phyloP scores from a whole-genome alignment of 1,284 basidiomycete genomes.

The Papiliotrema nemorosa region DNA sequence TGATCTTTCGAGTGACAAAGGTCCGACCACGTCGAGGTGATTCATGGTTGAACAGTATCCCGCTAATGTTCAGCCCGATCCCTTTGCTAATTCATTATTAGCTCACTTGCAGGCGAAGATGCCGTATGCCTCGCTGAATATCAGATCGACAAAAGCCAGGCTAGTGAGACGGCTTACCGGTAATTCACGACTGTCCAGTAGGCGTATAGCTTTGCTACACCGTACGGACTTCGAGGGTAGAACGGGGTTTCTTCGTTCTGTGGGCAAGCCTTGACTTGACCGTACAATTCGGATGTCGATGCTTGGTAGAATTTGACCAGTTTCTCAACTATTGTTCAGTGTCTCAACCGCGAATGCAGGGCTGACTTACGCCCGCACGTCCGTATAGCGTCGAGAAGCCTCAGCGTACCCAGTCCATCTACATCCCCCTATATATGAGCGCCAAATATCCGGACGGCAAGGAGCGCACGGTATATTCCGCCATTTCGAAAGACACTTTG shows the following conservation, averaged over 20 bases:
- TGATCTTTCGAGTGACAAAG: slow-evolving; percentile 90
- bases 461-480: slow-evolving; percentile 69
- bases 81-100: no score
- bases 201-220: slow-evolving; percentile 73
- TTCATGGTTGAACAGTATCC: slow-evolving; percentile 91
- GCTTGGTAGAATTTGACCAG: slow-evolving; percentile 58
- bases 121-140: slow-evolving; percentile 74
- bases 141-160: not conserved
- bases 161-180: slow-evolving; percentile 3
- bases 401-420: slow-evolving; percentile 83
- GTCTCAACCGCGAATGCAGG: not conserved
- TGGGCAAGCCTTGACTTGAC: slow-evolving; percentile 84
- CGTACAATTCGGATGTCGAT: slow-evolving; percentile 88
- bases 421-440: slow-evolving; percentile 63
- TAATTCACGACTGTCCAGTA: slow-evolving; percentile 40
- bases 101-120: slow-evolving; percentile 72
- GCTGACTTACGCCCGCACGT: slow-evolving; percentile 73
- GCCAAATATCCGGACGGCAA: not conserved
- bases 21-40: slow-evolving; percentile 84
- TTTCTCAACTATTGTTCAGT: slow-evolving; percentile 20
- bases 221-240: slow-evolving; percentile 88
- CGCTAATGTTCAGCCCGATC: slow-evolving; percentile 57
- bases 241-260: slow-evolving; percentile 90
- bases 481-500: slow-evolving; percentile 96
- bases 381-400: slow-evolving; percentile 84